Evolutionary conservation across 148 eudicot species (phyloP).

Genomic region (Rhododendron williamsianum): DNA sequence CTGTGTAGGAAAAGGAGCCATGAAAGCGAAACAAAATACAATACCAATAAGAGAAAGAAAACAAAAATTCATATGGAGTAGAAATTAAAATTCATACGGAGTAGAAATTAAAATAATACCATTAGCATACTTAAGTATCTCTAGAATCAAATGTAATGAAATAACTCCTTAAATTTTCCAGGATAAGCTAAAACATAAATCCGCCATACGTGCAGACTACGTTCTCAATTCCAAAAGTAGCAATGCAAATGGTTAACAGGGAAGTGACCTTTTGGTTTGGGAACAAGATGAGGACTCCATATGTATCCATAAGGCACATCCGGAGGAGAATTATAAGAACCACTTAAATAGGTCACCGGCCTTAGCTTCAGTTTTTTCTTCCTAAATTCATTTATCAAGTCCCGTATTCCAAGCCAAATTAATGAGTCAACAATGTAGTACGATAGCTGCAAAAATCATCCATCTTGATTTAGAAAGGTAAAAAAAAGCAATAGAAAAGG

Average conservation of each 20-base stretch:
- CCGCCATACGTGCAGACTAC: not conserved
- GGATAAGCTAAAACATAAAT: not conserved
- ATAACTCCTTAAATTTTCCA: not conserved
- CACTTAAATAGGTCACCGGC: constrained; percentile 71
- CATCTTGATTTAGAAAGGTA: constrained; percentile 6
- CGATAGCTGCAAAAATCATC: constrained; percentile 58
- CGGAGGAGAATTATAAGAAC: constrained; percentile 46
- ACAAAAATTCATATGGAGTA: not conserved
- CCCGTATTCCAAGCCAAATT: constrained; percentile 92
- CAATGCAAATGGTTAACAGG: not conserved
- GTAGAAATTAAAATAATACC: not conserved
- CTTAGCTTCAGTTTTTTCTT: constrained; percentile 82
- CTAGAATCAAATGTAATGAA: not conserved
- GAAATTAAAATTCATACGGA: not conserved
- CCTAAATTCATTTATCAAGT: constrained; percentile 77
- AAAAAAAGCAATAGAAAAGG: not conserved
- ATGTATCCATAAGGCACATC: constrained; percentile 81
- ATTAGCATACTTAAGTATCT: not conserved
- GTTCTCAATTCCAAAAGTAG: not conserved
- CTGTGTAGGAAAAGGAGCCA: not conserved
- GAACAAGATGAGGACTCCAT: constrained; percentile 95
- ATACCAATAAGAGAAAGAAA: not conserved
- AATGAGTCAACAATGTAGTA: constrained; percentile 81
- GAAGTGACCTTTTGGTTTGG: constrained; percentile 74
- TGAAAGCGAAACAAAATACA: not conserved